Evolutionary conservation across 139 green algal genomes (phyloP).

Genomic region (Pleodorina starrii): DNA sequence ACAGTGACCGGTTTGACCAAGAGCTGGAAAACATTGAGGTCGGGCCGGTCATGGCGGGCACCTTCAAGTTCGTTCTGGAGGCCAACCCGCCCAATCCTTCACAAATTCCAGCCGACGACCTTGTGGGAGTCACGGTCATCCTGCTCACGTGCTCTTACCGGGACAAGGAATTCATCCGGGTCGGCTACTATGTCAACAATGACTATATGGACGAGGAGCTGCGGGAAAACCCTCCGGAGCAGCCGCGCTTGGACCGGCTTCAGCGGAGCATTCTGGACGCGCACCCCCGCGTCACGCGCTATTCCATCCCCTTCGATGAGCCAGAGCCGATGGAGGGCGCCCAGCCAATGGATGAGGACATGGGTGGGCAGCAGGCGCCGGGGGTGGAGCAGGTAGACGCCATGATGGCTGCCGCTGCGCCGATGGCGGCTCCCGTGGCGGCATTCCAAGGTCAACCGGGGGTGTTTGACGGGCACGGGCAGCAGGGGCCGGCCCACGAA

Average conservation of each 20-base stretch:
- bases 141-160: conserved; percentile 97
- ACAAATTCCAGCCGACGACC: conserved; percentile 78
- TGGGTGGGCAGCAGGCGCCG: neutral
- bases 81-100: conserved; percentile 87
- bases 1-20: conserved; percentile 95
- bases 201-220: conserved; percentile 95
- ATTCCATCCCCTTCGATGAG: conserved; percentile 56
- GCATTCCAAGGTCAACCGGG: neutral
- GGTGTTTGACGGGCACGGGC: neutral
- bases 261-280: conserved; percentile 88
- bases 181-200: conserved; percentile 98
- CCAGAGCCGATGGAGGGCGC: neutral
- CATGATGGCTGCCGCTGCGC: neutral
- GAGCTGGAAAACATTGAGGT: conserved; percentile 92
- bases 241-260: conserved; percentile 80
- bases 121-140: conserved; percentile 96
- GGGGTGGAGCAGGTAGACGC: neutral
- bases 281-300: conserved; percentile 95
- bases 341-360: conserved; percentile 17
- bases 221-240: conserved; percentile 84
- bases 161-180: conserved; percentile 87
- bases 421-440: neutral
- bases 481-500: neutral
- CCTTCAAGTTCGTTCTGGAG: conserved; percentile 93
- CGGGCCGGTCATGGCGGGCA: conserved; percentile 90